Percentiles rank a stretch among this genome's conserved stretches.
phyloP scores from a whole-genome alignment of 371 early-diverging fungal species.

The Fennellomyces sp. region DNA sequence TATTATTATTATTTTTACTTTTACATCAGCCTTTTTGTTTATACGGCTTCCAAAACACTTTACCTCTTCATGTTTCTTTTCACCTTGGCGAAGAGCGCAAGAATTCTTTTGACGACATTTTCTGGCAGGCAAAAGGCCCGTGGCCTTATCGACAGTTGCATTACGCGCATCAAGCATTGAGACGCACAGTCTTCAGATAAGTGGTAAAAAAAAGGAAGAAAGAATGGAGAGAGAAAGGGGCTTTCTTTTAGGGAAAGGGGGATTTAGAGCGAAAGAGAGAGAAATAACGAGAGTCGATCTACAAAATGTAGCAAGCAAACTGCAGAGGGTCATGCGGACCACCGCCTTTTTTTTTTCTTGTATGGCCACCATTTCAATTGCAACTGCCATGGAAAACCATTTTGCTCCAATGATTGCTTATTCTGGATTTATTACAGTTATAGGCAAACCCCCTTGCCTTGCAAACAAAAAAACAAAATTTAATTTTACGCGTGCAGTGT shows the following conservation, averaged over 20 bases:
- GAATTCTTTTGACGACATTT: conserved; percentile 8
- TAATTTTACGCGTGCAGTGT: neutral
- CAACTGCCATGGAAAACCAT: conserved; percentile 2
- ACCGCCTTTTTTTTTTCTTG: neutral
- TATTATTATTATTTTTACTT: neutral
- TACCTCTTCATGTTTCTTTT: no score
- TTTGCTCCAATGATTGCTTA: neutral
- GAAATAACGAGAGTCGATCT: conserved; percentile 1
- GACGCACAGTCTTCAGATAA: conserved; percentile 3
- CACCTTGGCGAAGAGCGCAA: neutral
- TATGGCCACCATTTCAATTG: neutral
- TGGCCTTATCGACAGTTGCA: neutral
- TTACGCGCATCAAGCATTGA: conserved; percentile 7
- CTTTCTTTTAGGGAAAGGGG: neutral
- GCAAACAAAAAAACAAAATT: neutral
- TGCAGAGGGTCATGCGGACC: conserved; percentile 1
- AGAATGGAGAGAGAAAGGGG: neutral
- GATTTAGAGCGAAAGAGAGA: neutral
- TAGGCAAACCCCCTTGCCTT: neutral
- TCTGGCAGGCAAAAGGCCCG: neutral
- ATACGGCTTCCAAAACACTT: conserved; percentile 2
- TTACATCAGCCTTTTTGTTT: neutral
- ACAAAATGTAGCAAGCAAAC: neutral
- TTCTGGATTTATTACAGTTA: neutral
- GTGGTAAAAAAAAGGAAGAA: neutral